Percentiles rank a stretch among this genome's conserved stretches.
Conservation (phyloP, 495 filamentous ascomycete genomes). For the Bathelium albidoporum region DNA sequence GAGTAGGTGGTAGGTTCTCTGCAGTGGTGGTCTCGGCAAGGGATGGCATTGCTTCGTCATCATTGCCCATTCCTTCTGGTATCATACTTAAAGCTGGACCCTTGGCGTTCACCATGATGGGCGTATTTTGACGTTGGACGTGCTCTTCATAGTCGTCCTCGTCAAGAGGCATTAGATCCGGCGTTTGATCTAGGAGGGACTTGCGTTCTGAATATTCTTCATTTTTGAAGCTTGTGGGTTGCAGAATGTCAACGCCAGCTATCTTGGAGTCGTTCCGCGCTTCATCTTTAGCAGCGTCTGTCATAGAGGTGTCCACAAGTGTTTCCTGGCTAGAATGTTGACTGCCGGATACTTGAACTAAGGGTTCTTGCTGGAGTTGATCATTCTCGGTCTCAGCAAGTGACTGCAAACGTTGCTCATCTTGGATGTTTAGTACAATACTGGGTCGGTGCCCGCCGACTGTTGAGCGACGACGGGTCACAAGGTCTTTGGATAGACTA, state of each 20-base stretch:
- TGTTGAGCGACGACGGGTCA: slow-evolving; percentile 47
- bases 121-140: neutral
- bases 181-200: neutral
- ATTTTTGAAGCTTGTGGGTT: neutral
- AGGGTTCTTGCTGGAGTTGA: neutral
- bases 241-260: neutral
- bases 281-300: neutral
- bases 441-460: slow-evolving; percentile 29
- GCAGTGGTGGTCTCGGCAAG: neutral
- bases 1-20: neutral
- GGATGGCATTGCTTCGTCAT: neutral
- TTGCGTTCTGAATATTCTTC: neutral
- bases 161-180: neutral
- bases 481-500: slow-evolving; percentile 48
- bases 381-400: neutral
- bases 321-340: neutral
- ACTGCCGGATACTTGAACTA: neutral
- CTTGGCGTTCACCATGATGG: neutral
- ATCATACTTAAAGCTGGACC: neutral
- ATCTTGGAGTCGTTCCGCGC: neutral
- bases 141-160: neutral
- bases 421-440: neutral
- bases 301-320: neutral
- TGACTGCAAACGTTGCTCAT: neutral
- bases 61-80: slow-evolving; percentile 3